These are phyloP conservation scores for Sporothrix brunneoviolacea DNA, from an alignment of 2,329 filamentous ascomycete species.

Conservation along the genomic window DNA sequence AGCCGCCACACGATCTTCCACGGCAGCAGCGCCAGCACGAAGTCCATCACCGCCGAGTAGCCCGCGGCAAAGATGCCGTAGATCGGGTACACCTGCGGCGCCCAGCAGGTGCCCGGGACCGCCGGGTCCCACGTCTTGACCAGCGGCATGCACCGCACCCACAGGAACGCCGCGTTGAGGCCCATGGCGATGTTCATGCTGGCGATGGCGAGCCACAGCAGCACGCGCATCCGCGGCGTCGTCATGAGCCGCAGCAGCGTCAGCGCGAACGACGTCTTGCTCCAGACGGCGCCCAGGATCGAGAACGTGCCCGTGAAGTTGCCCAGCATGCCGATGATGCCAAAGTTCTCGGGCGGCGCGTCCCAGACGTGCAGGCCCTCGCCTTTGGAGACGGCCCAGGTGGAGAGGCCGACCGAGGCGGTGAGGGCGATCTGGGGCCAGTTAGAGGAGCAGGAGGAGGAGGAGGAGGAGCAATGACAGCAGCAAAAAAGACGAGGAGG, in stretches of 20 bases:
- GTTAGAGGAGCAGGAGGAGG: neutral
- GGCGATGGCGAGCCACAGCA: slow-evolving; percentile 28
- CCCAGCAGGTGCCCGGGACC: slow-evolving; percentile 18
- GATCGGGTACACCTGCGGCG: slow-evolving; percentile 17
- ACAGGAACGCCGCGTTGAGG: slow-evolving; percentile 17
- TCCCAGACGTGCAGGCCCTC: slow-evolving; percentile 13
- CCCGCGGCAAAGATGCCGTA: slow-evolving; percentile 22
- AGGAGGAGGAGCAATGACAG: neutral
- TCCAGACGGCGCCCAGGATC: slow-evolving; percentile 15
- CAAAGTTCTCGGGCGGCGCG: slow-evolving; percentile 4
- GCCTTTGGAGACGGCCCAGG: slow-evolving; percentile 3
- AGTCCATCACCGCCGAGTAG: slow-evolving; percentile 12
- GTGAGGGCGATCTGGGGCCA: neutral
- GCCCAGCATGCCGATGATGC: slow-evolving; percentile 9
- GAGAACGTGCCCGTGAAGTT: slow-evolving; percentile 15
- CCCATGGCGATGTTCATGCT: slow-evolving; percentile 27
- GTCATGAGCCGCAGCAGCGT: slow-evolving; percentile 28
- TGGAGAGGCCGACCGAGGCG: neutral
- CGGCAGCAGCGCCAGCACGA: slow-evolving; percentile 21
- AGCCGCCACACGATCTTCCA: slow-evolving; percentile 26
- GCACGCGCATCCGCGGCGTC: slow-evolving; percentile 10
- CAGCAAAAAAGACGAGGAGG: neutral
- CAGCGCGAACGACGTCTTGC: slow-evolving; percentile 32
- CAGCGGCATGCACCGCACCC: slow-evolving; percentile 13
- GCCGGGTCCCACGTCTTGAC: slow-evolving; percentile 12